Evolutionary conservation across 192 early-diverging fungal genomes (phyloP).

Genomic region (Coemansia sp.): DNA sequence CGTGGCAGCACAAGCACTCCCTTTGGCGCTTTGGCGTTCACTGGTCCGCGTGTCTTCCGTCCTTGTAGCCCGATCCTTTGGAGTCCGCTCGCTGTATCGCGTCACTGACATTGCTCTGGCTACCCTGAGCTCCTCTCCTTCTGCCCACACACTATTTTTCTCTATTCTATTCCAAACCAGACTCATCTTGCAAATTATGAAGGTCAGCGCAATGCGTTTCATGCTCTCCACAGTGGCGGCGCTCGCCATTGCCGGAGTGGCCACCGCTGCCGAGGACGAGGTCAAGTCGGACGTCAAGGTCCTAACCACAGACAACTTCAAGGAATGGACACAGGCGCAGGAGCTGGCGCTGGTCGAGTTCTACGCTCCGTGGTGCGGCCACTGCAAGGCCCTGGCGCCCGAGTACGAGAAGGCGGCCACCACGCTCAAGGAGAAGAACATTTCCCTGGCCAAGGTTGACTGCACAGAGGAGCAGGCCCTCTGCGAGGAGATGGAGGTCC

Average conservation of each 20-base stretch:
- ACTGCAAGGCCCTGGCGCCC: conserved; percentile 92
- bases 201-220: conserved; percentile 44
- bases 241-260: conserved; percentile 23
- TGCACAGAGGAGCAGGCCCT: conserved; percentile 83
- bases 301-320: conserved; percentile 60
- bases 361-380: conserved; percentile 97
- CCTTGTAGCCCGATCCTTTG: no score
- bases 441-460: conserved; percentile 91
- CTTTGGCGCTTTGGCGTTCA: no score
- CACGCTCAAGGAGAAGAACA: conserved; percentile 64
- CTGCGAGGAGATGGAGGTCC: conserved; percentile 74
- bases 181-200: conserved; percentile 17
- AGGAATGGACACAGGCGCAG: conserved; percentile 53
- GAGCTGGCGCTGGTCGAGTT: conserved; percentile 85
- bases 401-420: conserved; percentile 93
- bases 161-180: neutral
- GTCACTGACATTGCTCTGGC: no score
- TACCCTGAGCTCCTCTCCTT: neutral
- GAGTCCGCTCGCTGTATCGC: no score
- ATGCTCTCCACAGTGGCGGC: conserved; percentile 42
- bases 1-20: neutral
- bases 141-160: neutral
- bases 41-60: no score
- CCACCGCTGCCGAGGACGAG: conserved; percentile 5
- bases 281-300: conserved; percentile 22